Evolutionary conservation across 2,329 filamentous ascomycete species (phyloP), one percentile per base, ranked within the genome.

Genomic region (Pseudodiploospora longispora): DNA sequence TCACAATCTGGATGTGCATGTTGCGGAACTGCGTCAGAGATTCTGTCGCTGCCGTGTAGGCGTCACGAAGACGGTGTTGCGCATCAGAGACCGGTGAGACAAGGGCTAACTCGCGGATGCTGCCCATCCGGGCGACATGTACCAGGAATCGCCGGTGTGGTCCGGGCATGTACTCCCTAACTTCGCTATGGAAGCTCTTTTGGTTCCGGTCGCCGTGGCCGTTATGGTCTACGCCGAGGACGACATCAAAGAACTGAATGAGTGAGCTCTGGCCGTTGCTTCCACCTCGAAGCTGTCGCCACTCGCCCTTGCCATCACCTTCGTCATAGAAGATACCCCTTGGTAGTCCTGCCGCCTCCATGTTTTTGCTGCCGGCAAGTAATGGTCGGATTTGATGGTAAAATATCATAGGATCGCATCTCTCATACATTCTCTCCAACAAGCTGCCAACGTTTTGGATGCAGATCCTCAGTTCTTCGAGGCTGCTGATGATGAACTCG

Each of bases 211-310:
- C 63, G 1, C 68, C 69, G 39, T 64, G 64, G 3, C 67, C 63
- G 2, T 57, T 58, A 65, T 97, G 91, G 56, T 94, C 83, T 10
- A 97, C 75, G 2, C 88, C 87, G 0, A 97, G 74, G 0, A 89
- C 78, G 10, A 94, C 76, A 59, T 97, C 91, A 62, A 95, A 88
- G 68, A 95, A 93, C 57, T 96, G 89, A 47, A 97, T 89, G 36
- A 95, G 71, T 1, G 87, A 94, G 62, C 85, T 91, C 63, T 97
- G 91, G 0, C 90, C 91, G 57, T 96, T 96, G 61, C 87, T 94
- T 4, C 91, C 91, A 12, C 91, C 91, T n/a, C 86, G 79, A 46
- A 86, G 84, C 53, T 91, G 82, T 12, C 82, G 74, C 74, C 88
- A 95, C 32, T 75, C 67, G 0, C 81, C 77, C 10, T 70, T 69